These are phyloP conservation scores for Phytophthora melonis DNA, from an alignment of 352 stramenopile species.

Conservation along the genomic window DNA sequence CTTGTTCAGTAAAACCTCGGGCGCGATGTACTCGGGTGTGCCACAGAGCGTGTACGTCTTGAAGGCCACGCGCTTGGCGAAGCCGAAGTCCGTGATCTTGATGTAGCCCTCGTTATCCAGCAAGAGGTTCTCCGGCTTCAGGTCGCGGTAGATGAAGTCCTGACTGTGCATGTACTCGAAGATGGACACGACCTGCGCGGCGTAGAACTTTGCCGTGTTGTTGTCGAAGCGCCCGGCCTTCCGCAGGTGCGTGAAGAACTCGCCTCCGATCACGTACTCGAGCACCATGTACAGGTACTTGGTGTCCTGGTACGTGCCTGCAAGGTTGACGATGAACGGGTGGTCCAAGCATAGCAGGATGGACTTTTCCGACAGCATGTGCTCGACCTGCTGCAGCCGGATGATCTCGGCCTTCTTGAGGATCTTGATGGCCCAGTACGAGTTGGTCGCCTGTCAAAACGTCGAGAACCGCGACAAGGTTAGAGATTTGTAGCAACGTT, in stretches of 20 bases:
- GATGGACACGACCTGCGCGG: conserved; percentile 94
- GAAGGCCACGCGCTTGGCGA: conserved; percentile 95
- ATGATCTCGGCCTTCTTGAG: conserved; percentile 98
- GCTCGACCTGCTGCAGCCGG: conserved; percentile 96
- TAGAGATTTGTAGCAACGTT: too few relatives aligned
- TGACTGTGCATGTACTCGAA: conserved; percentile 97
- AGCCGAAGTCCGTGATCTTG: conserved; percentile 96
- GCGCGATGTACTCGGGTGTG: conserved; percentile 94
- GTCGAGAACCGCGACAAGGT: not conserved
- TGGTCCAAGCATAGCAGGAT: conserved; percentile 94
- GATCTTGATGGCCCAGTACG: conserved; percentile 98
- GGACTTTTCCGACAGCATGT: conserved; percentile 97
- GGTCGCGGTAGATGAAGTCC: conserved; percentile 98
- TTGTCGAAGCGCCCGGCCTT: conserved; percentile 95
- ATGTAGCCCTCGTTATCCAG: conserved; percentile 96
- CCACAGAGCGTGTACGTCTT: conserved; percentile 96
- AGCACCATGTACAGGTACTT: conserved; percentile 98
- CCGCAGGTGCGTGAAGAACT: conserved; percentile 97
- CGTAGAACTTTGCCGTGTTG: conserved; percentile 93
- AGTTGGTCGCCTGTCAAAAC: conserved; percentile 73
- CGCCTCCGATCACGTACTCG: conserved; percentile 97
- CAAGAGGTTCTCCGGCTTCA: conserved; percentile 96
- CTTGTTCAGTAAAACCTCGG: conserved; percentile 92
- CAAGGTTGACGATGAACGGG: conserved; percentile 97
- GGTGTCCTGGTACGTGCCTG: conserved; percentile 94